Evolutionary conservation across 495 filamentous ascomycete genomes (phyloP), one percentile per base, ranked within the genome.

Genomic region (Podospora comata): DNA sequence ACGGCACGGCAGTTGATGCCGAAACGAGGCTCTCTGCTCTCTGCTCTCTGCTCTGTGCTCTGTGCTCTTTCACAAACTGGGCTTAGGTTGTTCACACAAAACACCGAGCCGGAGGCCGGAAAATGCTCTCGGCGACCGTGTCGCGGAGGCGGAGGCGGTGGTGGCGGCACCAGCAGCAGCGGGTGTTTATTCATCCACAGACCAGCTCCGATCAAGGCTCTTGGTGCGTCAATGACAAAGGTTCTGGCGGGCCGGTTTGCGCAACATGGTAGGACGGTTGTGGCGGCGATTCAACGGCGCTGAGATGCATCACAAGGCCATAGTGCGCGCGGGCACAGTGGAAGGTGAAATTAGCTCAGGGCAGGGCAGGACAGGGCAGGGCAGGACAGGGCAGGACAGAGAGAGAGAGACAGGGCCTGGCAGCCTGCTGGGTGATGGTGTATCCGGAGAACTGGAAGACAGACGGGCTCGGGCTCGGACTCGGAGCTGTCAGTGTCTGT

Each of bases 271-370:
- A 71, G 67, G 64, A 27, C 48, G 48, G 65, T 23, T 56, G 62
- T 61, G 63, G 60, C 65, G 67, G 72, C 69, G 67, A 65, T 57
- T 66, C 66, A 65, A 48, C 65, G 67, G 67, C 20, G 68, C 68
- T 60, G 67, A 44, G 69, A 76, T 74, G 76, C 76, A 77, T 78
- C 70, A 78, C 76, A 76, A 69, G 60, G 67, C 75, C 76, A 77
- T 78, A 54, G 63, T 65, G 62, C 68, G 60, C 58, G 61, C 64
- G 63, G 39, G 70, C 66, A 64, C 67, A 58, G 57, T 18, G 62
- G 65, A 34, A 66, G 27, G n/a, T 58, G 55, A 58, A 58, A 66
- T 58, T 61, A 55, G 67, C 62, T 65, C 62, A 65, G 20, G 55
- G 55, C 55, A 20, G 54, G 54, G 11, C 54, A 18, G 54, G 54